A percentile compares a stretch with the other conserved stretches of the same genome.
phyloP scores from a whole-genome alignment of 768 basidiomycete genomes.

The Multifurca ochricompacta region DNA sequence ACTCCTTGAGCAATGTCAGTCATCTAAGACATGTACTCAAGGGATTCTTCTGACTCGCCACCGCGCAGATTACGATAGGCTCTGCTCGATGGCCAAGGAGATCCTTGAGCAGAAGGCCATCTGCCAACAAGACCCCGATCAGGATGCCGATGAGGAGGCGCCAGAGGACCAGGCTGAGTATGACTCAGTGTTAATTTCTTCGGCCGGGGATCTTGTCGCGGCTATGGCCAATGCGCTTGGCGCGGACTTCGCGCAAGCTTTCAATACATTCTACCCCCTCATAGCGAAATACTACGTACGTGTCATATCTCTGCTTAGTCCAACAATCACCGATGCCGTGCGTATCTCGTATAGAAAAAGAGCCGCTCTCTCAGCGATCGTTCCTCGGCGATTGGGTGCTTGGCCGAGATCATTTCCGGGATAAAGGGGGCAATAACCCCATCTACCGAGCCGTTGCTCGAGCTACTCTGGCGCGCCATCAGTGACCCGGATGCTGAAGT shows the following conservation, averaged over 20 bases:
- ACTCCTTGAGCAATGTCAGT: conserved; percentile 69
- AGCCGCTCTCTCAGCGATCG: conserved; percentile 84
- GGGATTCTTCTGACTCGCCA: not conserved
- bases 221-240: conserved; percentile 83
- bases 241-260: conserved; percentile 71
- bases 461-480: conserved; percentile 79
- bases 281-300: conserved; percentile 89
- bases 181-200: conserved; percentile 90
- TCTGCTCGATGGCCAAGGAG: conserved; percentile 76
- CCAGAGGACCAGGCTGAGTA: conserved; percentile 92
- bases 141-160: conserved; percentile 78
- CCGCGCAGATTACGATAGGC: conserved; percentile 54
- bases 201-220: conserved; percentile 91
- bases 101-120: conserved; percentile 91
- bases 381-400: conserved; percentile 85
- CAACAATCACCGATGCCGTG: not conserved
- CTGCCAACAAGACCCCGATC: conserved; percentile 95
- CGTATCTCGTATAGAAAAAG: conserved; percentile 49
- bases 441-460: conserved; percentile 71
- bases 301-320: conserved; percentile 12
- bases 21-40: not conserved
- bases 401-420: conserved; percentile 93
- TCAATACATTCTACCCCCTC: conserved; percentile 79
- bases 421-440: conserved; percentile 83
- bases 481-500: conserved; percentile 86